A percentile compares a stretch with the other conserved stretches of the same genome.
Evolutionary conservation across 2,329 filamentous ascomycete species (phyloP).

Genomic region (Monilinia fructigena): DNA sequence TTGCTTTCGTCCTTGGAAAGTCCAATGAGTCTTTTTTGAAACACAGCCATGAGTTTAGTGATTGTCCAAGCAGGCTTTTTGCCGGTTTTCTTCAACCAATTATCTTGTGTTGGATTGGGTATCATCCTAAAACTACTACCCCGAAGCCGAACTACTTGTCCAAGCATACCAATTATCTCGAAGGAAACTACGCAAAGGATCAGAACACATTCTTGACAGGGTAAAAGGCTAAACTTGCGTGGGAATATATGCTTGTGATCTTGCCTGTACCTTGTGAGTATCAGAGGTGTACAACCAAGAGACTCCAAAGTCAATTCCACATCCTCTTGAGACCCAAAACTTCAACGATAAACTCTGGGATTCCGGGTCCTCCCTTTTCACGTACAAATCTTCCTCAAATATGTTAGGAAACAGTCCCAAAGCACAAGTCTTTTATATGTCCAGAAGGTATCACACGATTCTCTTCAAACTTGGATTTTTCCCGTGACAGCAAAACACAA

Average conservation of each 20-base stretch:
- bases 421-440: conserved; percentile 54
- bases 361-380: conserved; percentile 38
- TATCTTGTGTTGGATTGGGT: conserved; percentile 55
- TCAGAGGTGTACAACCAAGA: conserved; percentile 55
- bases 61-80: conserved; percentile 38
- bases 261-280: conserved; percentile 45
- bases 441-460: conserved; percentile 55
- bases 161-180: conserved; percentile 59
- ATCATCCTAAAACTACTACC: conserved; percentile 53
- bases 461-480: conserved; percentile 47
- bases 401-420: conserved; percentile 56
- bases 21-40: conserved; percentile 32
- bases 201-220: conserved; percentile 32
- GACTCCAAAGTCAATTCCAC: conserved; percentile 52
- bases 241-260: conserved; percentile 40
- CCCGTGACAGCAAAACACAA: conserved; percentile 55
- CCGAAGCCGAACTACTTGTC: conserved; percentile 50
- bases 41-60: conserved; percentile 35
- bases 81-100: conserved; percentile 48
- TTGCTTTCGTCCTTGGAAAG: conserved; percentile 25
- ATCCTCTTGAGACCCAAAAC: conserved; percentile 52
- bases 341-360: conserved; percentile 43
- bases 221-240: conserved; percentile 22
- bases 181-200: conserved; percentile 49
- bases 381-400: conserved; percentile 47